Evolutionary conservation across 2,329 filamentous ascomycete genomes (phyloP).

Genomic region (Calonectria montana): DNA sequence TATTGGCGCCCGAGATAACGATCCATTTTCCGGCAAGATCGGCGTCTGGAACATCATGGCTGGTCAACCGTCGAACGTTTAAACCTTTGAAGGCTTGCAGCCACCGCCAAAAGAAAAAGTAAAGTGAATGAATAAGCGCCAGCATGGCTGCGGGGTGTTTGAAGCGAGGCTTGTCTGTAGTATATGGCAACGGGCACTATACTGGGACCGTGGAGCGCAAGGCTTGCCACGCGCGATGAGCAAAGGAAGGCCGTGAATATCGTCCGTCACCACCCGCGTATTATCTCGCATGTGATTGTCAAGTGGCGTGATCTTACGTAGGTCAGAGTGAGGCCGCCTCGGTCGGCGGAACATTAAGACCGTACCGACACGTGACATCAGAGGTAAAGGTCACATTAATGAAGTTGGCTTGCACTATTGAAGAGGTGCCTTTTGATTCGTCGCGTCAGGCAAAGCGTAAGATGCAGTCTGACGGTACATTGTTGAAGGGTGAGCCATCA

Average conservation of each 20-base stretch:
- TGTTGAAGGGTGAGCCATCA: neutral
- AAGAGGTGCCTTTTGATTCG: neutral
- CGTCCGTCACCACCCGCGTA: neutral
- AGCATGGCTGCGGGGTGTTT: neutral
- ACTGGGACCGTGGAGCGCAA: neutral
- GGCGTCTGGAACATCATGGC: neutral
- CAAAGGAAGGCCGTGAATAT: neutral
- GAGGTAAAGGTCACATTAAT: neutral
- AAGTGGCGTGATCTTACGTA: neutral
- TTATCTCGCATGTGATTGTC: neutral
- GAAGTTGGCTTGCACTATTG: neutral
- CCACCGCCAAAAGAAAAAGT: neutral
- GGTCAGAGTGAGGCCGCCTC: neutral
- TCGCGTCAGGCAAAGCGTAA: neutral
- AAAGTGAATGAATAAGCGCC: neutral
- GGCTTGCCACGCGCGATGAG: neutral
- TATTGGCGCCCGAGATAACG: conserved; percentile 14
- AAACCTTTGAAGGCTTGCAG: neutral
- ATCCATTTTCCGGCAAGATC: conserved; percentile 14
- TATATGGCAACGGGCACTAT: neutral
- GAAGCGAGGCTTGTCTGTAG: neutral
- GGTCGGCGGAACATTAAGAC: neutral
- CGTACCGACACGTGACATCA: neutral
- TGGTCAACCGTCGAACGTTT: neutral
- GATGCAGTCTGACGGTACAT: neutral